Conservation (phyloP, 345 rosid genomes). For the Capsella bursapastoris region DNA sequence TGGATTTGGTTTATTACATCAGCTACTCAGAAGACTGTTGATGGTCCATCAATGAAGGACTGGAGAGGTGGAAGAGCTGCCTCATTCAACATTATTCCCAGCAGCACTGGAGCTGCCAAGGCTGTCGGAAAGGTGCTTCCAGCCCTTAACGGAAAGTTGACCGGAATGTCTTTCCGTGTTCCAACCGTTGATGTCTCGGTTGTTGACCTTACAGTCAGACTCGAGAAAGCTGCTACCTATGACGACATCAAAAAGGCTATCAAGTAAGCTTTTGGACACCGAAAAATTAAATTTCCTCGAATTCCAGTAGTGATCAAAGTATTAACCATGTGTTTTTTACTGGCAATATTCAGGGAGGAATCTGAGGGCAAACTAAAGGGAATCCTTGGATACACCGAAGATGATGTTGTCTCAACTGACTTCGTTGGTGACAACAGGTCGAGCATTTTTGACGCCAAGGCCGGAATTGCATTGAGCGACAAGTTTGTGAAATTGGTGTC, state of each 20-base stretch:
- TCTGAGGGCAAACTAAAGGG: slow-evolving; percentile 84
- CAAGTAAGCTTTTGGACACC: slow-evolving; percentile 46
- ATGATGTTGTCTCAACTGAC: slow-evolving; percentile 87
- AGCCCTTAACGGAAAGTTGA: slow-evolving; percentile 72
- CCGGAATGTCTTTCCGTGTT: slow-evolving; percentile 98
- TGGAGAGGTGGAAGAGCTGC: slow-evolving; percentile 99
- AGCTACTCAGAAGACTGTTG: slow-evolving; percentile 97
- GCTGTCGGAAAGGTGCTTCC: slow-evolving; percentile 93
- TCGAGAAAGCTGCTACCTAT: slow-evolving; percentile 72
- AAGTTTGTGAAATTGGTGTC: slow-evolving; percentile 75
- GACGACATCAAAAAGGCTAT: slow-evolving; percentile 74
- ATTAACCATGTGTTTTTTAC: not conserved
- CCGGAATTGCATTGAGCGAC: slow-evolving; percentile 77
- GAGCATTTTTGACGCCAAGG: slow-evolving; percentile 96
- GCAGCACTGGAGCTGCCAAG: slow-evolving; percentile 97
- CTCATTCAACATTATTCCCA: slow-evolving; percentile 92
- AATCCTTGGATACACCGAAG: slow-evolving; percentile 80
- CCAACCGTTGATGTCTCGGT: slow-evolving; percentile 92
- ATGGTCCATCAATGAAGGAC: slow-evolving; percentile 93
- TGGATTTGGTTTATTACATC: not conserved
- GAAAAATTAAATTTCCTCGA: not conserved
- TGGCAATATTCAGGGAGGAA: slow-evolving; percentile 57
- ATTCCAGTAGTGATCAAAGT: not conserved
- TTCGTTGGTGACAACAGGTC: slow-evolving; percentile 89
- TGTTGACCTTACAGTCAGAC: slow-evolving; percentile 87